Evolutionary conservation across 495 filamentous ascomycete genomes (phyloP).

Genomic region (Neurospora hispaniola): DNA sequence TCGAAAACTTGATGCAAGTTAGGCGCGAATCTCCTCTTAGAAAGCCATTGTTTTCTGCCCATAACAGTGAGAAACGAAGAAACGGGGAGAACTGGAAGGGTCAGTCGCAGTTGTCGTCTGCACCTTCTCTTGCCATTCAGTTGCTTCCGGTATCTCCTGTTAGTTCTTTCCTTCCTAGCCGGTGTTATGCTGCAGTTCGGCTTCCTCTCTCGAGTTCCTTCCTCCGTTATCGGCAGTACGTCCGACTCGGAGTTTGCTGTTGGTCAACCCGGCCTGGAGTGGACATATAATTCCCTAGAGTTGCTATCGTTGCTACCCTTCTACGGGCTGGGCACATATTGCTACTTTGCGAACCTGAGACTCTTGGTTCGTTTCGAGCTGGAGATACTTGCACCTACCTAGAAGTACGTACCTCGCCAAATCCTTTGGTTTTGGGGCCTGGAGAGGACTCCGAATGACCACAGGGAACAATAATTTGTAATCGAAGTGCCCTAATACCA

Average conservation of each 20-base stretch:
- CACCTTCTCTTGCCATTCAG: background rate
- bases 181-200: background rate
- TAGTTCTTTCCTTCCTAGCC: background rate
- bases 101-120: background rate
- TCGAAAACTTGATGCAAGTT: background rate
- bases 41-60: background rate
- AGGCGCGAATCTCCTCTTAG: background rate
- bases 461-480: background rate
- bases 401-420: background rate
- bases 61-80: background rate
- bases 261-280: background rate
- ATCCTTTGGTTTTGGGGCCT: background rate
- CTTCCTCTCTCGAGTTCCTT: background rate
- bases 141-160: background rate
- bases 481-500: background rate
- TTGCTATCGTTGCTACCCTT: background rate
- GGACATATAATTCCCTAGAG: background rate
- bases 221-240: background rate
- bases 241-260: background rate
- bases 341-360: background rate
- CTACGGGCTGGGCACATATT: background rate
- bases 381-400: background rate
- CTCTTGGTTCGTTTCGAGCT: background rate
- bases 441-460: background rate
- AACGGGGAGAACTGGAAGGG: background rate